Evolutionary conservation across 1,139 yeast genomes (phyloP).

Genomic region (Kazachstania sp.): DNA sequence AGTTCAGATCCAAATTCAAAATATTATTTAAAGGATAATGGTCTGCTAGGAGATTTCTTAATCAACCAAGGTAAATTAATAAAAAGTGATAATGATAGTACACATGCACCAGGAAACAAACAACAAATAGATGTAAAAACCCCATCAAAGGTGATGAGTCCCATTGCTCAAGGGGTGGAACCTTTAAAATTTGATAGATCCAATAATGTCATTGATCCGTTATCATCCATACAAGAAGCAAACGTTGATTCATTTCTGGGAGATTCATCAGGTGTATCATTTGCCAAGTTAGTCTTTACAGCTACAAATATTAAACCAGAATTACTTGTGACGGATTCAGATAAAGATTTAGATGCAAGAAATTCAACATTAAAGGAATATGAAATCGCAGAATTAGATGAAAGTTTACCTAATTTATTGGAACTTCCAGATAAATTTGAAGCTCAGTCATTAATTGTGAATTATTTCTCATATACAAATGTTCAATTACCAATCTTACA

Average conservation of each 20-base stretch:
- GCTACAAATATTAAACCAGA: slow-evolving; percentile 56
- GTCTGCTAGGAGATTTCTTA: slow-evolving; percentile 17
- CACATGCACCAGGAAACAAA: not conserved
- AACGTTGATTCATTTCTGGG: slow-evolving; percentile 40
- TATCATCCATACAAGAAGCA: slow-evolving; percentile 20
- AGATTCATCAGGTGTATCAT: slow-evolving; percentile 55
- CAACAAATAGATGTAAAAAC: not conserved
- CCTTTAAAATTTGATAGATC: slow-evolving; percentile 20
- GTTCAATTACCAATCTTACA: slow-evolving; percentile 77
- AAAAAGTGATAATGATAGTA: not conserved
- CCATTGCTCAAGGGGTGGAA: slow-evolving; percentile 5
- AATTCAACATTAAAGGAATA: slow-evolving; percentile 18
- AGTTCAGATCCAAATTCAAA: slow-evolving; percentile 2
- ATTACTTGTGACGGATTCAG: slow-evolving; percentile 15
- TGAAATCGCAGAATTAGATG: slow-evolving; percentile 12
- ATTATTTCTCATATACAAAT: slow-evolving; percentile 71
- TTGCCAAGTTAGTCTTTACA: slow-evolving; percentile 67
- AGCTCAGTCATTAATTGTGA: slow-evolving; percentile 59
- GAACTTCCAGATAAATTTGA: slow-evolving; percentile 58
- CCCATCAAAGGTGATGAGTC: slow-evolving; percentile 11
- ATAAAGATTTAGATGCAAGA: slow-evolving; percentile 20
- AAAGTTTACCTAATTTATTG: slow-evolving; percentile 9
- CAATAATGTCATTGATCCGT: slow-evolving; percentile 15
- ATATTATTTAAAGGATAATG: slow-evolving; percentile 7
- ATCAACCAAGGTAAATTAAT: slow-evolving; percentile 14